These are phyloP conservation scores for Trichoderma asperelloides DNA, from an alignment of 495 filamentous ascomycete species.

Conservation along the genomic window DNA sequence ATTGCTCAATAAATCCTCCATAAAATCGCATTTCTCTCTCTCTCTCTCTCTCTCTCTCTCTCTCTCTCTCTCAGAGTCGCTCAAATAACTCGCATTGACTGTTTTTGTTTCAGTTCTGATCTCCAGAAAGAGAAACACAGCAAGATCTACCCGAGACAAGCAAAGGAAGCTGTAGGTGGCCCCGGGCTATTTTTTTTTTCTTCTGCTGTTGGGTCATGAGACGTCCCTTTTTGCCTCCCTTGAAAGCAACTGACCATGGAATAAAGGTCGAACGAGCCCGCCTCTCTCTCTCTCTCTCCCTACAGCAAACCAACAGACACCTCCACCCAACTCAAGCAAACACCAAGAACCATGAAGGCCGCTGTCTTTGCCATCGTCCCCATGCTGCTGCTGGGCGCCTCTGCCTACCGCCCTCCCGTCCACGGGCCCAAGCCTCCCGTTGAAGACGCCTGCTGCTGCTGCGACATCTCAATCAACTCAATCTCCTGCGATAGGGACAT, in stretches of 20 bases:
- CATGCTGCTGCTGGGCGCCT: not conserved
- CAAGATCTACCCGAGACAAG: not conserved
- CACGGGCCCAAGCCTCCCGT: not conserved
- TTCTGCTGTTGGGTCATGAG: not conserved
- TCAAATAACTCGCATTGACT: too few species aligned
- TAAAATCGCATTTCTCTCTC: too few species aligned
- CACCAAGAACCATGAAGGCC: not conserved
- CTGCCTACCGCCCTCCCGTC: not conserved
- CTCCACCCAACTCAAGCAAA: not conserved
- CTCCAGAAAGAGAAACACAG: not conserved
- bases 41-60: not conserved
- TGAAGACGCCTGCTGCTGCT: conserved; percentile 1
- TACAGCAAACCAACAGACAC: too few species aligned
- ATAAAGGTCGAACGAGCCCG: not conserved
- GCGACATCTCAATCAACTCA: not conserved
- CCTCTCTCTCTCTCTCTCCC: too few species aligned
- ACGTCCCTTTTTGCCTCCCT: not conserved
- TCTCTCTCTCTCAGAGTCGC: not conserved
- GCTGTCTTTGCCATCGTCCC: not conserved
- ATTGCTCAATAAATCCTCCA: too few species aligned
- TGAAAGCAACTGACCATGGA: not conserved
- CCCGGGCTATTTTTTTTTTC: not conserved
- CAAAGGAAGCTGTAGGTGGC: not conserved
- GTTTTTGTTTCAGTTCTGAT: too few species aligned
- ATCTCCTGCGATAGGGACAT: not conserved